These are phyloP conservation scores for Kazachstania psychrophila DNA, from an alignment of 805 yeast species.

Conservation along the genomic window DNA sequence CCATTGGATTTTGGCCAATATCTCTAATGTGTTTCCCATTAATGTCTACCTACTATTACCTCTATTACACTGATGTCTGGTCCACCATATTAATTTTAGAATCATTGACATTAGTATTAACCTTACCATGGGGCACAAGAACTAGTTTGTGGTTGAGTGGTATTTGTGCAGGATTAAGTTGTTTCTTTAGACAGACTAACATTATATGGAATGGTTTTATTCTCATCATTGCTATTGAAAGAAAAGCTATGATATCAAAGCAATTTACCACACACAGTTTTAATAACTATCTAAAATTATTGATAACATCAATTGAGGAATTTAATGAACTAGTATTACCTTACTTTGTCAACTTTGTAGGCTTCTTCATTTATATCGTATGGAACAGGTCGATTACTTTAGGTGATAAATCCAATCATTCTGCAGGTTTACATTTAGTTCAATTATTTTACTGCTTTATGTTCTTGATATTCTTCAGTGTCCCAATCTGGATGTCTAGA, in stretches of 20 bases:
- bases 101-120: conserved; percentile 42
- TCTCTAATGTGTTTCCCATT: conserved; percentile 54
- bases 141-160: conserved; percentile 40
- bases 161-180: conserved; percentile 48
- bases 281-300: conserved; percentile 34
- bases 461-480: conserved; percentile 54
- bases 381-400: conserved; percentile 77
- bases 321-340: conserved; percentile 36
- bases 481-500: conserved; percentile 62
- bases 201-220: conserved; percentile 74
- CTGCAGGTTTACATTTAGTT: conserved; percentile 57
- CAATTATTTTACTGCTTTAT: conserved; percentile 73
- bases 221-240: conserved; percentile 45
- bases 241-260: conserved; percentile 35
- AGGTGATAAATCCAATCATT: conserved; percentile 87
- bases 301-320: conserved; percentile 32
- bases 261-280: conserved; percentile 31
- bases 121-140: conserved; percentile 30
- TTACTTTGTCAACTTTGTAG: conserved; percentile 39
- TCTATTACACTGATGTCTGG: conserved; percentile 94
- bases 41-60: conserved; percentile 57
- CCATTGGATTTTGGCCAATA: conserved; percentile 36
- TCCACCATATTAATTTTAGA: conserved; percentile 59
- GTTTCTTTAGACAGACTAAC: conserved; percentile 84
- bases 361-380: conserved; percentile 50